Evolutionary conservation across 2,329 filamentous ascomycete species (phyloP), one percentile per base, ranked within the genome.

Genomic region (Beauveria rudraprayagi): DNA sequence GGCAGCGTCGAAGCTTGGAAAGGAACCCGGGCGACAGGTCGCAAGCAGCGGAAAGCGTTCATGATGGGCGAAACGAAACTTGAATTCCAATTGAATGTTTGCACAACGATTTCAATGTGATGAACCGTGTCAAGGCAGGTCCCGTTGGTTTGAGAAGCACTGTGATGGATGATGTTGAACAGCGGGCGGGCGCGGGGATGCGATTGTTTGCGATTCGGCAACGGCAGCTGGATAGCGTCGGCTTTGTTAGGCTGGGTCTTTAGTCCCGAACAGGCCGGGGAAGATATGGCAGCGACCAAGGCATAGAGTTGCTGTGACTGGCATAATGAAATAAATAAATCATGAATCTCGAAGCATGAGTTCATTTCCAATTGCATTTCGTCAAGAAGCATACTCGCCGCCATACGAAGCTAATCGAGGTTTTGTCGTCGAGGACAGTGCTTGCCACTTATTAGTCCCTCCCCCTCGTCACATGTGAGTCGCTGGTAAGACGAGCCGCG

Each of bases 1-100:
- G 86, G 84, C 41, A 87, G 76, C 47, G 81, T 81, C 56, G 78
- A 79, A 47, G 80, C 75, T 68, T 82, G 81, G 69, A 89, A 82
- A 30, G 73, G 68, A 58, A 73, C 68, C 50, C 69, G 68, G 69
- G 83, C 82, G 65, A 84, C 74, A 51, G 89, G 82, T 71, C 84
- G 80, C 69, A 88, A 73, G 67, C 78, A 80, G 67, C 83, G 81
- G 62, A 86, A 72, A 47, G 79, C 70, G 68, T 82, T 83, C 81
- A 82, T 82, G 57, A 59, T 71, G 67, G 63, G 53, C 44, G 60
- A 30, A 51, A 9, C 1, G 47, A 57, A 22, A 14, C 7, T 7
- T 6, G 5, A n/a, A 16, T 52, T 7, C 19, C 37, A 56, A 61
- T 55, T 56, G 44, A 51, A 5, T 37, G 43, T 37, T 26, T 37